Percentiles rank a stretch among this genome's conserved stretches.
Evolutionary conservation across 306 rosid species (phyloP).

Genomic region (Neltuma alba): DNA sequence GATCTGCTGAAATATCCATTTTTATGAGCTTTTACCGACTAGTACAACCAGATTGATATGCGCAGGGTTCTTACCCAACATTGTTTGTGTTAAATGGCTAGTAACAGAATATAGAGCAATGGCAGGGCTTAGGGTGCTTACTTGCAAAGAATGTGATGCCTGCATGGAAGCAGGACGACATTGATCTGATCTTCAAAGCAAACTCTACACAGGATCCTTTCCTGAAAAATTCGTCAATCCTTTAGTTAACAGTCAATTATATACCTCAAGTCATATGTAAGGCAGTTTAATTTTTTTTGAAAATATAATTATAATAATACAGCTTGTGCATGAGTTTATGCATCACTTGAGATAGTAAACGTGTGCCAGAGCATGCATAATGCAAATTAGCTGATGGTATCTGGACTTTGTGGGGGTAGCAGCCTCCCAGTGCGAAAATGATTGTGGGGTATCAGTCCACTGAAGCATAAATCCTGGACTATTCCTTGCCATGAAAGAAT

Average conservation of each 20-base stretch:
- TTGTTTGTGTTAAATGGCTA: not conserved
- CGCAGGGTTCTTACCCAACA: not conserved
- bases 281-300: not conserved
- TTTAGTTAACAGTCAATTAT: not conserved
- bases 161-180: constrained; percentile 71
- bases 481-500: not conserved
- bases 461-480: not conserved
- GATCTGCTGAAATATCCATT: not conserved
- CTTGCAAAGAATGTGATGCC: constrained; percentile 75
- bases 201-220: constrained; percentile 67
- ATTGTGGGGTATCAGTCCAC: not conserved
- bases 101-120: not conserved
- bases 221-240: constrained; percentile 46
- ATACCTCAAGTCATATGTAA: not conserved
- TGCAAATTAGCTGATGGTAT: not conserved
- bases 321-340: not conserved
- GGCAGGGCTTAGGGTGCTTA: constrained; percentile 8
- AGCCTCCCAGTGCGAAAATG: not conserved
- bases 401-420: not conserved
- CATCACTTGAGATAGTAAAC: not conserved
- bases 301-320: not conserved
- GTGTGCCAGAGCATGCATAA: constrained; percentile 15
- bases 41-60: not conserved
- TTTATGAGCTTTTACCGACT: not conserved
- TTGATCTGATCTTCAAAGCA: constrained; percentile 72